Conservation (phyloP, 139 green algal genomes). For the Chlorella sorokiniana region DNA sequence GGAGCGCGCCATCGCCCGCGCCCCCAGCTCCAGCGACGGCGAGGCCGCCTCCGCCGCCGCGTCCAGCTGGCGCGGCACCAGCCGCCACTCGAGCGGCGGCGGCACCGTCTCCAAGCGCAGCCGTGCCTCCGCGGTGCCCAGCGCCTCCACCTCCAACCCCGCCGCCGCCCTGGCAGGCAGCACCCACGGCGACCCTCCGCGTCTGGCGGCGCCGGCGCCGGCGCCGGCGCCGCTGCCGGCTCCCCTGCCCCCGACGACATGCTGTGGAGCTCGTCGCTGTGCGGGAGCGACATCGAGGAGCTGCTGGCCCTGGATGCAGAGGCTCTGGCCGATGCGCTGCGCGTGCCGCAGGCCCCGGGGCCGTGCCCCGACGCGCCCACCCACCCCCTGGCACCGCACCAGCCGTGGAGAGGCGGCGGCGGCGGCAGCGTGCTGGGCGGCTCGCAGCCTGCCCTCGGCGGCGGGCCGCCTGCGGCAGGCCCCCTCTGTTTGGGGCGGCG, state of each 20-base stretch:
- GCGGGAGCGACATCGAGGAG: background rate
- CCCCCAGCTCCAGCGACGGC: background rate
- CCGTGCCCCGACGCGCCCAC: no score
- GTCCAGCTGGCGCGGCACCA: background rate
- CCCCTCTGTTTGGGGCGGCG: no score
- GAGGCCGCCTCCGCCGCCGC: background rate
- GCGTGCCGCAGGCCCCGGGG: background rate
- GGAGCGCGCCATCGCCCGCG: background rate
- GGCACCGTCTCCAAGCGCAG: background rate
- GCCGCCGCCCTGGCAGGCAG: background rate
- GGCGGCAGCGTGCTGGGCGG: no score
- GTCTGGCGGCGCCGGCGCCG: background rate
- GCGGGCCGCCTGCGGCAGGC: no score
- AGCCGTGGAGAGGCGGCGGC: no score
- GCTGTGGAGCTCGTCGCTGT: background rate
- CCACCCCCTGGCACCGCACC: no score
- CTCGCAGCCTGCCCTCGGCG: no score
- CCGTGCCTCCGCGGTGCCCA: background rate
- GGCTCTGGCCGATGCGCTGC: background rate
- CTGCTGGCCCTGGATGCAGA: background rate
- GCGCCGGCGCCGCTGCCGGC: background rate
- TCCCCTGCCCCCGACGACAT: background rate
- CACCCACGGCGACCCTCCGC: background rate
- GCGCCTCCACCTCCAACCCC: background rate
- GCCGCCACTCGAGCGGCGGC: background rate